These are phyloP conservation scores for Malassezia caprae DNA, from an alignment of 1,284 basidiomycete genomes.

Conservation along the genomic window DNA sequence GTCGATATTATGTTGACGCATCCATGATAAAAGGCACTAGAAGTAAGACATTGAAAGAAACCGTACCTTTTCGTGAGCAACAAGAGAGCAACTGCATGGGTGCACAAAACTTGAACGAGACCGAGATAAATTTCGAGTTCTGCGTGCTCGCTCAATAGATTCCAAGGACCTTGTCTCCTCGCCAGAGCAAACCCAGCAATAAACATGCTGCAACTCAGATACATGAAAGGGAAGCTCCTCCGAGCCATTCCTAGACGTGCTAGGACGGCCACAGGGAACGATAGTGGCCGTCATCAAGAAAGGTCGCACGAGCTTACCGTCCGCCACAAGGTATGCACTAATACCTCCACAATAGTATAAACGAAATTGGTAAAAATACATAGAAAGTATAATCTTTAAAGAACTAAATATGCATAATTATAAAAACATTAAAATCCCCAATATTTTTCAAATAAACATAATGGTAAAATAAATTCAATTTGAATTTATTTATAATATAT, in stretches of 20 bases:
- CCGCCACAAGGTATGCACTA: too few relatives aligned
- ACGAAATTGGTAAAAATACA: too few relatives aligned
- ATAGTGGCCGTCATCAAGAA: neutral
- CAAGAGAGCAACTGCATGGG: constrained; percentile 15
- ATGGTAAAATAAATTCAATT: too few relatives aligned
- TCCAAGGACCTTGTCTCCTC: neutral
- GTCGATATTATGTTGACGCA: constrained; percentile 7
- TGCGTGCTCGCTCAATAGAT: neutral
- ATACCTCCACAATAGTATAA: neutral
- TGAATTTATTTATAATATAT: too few relatives aligned
- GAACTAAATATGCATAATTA: too few relatives aligned
- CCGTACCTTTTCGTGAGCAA: constrained; percentile 18
- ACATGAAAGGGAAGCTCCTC: neutral
- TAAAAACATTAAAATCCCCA: too few relatives aligned
- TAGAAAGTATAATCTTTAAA: too few relatives aligned
- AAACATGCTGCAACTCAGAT: constrained; percentile 4
- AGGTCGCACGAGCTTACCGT: neutral
- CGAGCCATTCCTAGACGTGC: neutral
- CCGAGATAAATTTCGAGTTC: neutral
- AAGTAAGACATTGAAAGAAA: neutral
- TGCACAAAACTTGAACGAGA: constrained; percentile 13
- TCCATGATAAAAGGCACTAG: constrained; percentile 17
- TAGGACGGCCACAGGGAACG: too few relatives aligned
- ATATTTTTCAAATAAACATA: too few relatives aligned
- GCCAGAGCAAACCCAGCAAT: constrained; percentile 15